Conservation (phyloP, 2,329 filamentous ascomycete genomes). For the Aspergillus clavatus region DNA sequence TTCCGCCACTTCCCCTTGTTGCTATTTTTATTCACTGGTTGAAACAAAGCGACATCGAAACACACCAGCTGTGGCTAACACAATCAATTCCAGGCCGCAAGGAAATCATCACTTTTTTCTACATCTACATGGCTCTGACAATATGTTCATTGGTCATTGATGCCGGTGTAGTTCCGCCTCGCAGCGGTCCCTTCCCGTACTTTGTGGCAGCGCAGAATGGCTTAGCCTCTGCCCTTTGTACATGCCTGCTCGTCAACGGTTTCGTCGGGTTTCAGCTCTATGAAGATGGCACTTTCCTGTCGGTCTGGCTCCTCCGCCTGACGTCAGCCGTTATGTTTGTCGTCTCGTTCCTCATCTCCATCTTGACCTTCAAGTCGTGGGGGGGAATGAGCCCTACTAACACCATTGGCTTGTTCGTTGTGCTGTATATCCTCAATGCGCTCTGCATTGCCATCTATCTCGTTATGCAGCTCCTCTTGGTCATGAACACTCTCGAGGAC, state of each 20-base stretch:
- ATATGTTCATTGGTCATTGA: conserved; percentile 86
- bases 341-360: conserved; percentile 78
- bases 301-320: conserved; percentile 83
- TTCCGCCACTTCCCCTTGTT: neutral
- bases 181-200: conserved; percentile 76
- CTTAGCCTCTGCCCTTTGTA: conserved; percentile 76
- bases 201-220: conserved; percentile 86
- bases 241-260: conserved; percentile 88
- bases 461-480: conserved; percentile 80
- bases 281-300: conserved; percentile 90
- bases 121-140: conserved; percentile 87
- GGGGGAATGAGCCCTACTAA: conserved; percentile 78
- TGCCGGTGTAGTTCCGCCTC: conserved; percentile 83
- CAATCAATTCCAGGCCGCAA: conserved; percentile 51
- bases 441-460: conserved; percentile 82
- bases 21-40: neutral
- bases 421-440: conserved; percentile 86
- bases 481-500: conserved; percentile 85
- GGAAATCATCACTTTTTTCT: conserved; percentile 87
- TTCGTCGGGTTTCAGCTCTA: conserved; percentile 98
- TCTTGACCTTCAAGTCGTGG: conserved; percentile 91
- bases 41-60: neutral
- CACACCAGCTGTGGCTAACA: neutral
- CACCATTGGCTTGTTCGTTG: conserved; percentile 83
- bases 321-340: conserved; percentile 76